A percentile compares a stretch with the other conserved stretches of the same genome.
Conservation (phyloP, 2,329 filamentous ascomycete genomes). For the Trematosphaeria pertusa region DNA sequence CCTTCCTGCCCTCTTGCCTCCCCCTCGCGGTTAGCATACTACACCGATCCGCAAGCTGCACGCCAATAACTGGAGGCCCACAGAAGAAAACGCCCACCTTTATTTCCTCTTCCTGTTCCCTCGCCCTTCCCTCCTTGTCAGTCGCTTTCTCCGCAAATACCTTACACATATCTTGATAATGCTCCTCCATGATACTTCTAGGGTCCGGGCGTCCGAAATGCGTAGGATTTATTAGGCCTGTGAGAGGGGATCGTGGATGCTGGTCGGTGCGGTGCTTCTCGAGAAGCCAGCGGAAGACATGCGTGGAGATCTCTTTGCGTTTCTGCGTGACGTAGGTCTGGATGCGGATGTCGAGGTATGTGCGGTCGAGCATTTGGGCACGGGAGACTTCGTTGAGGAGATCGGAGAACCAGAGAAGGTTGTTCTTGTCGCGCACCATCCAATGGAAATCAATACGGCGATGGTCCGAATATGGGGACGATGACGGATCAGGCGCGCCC, state of each 20-base stretch:
- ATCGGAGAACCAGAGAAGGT: constrained; percentile 64
- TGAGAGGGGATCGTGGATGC: constrained; percentile 61
- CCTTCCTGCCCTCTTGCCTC: constrained; percentile 58
- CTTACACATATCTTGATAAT: constrained; percentile 61
- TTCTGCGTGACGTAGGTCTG: constrained; percentile 65
- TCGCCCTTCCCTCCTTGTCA: constrained; percentile 31
- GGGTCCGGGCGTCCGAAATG: constrained; percentile 64
- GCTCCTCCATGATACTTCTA: constrained; percentile 58
- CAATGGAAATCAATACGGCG: constrained; percentile 66
- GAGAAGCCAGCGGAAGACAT: constrained; percentile 64
- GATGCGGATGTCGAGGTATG: constrained; percentile 60
- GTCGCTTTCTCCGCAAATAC: constrained; percentile 24
- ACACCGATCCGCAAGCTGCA: constrained; percentile 63
- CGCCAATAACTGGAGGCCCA: constrained; percentile 62
- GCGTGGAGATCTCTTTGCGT: constrained; percentile 59
- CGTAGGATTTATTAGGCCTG: constrained; percentile 61
- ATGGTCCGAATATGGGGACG: constrained; percentile 46
- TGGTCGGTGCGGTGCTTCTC: constrained; percentile 62
- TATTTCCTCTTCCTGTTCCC: constrained; percentile 37
- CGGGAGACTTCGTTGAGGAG: constrained; percentile 57
- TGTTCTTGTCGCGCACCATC: constrained; percentile 65
- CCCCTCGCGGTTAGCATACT: constrained; percentile 59
- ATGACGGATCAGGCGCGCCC: constrained; percentile 12
- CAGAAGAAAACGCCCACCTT: constrained; percentile 66
- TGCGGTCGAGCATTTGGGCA: constrained; percentile 42